Evolutionary conservation across 2,329 filamentous ascomycete species (phyloP), one percentile per base, ranked within the genome.

Genomic region (Ophiostoma quercus): DNA sequence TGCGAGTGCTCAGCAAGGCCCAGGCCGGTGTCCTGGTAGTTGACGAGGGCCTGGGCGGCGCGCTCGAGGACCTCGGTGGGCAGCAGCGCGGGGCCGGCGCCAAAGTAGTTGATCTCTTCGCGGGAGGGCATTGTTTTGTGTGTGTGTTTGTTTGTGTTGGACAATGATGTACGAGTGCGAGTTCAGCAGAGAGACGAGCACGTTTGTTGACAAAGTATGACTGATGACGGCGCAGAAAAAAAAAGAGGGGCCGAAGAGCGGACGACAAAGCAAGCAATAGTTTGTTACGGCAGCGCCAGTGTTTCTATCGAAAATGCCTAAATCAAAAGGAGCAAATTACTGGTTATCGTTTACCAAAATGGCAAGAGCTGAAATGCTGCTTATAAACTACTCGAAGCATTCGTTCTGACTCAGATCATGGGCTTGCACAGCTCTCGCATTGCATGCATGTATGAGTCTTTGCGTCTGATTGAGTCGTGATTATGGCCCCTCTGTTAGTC

Each of bases 1-100:
- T 98, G 94, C 11, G 91, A 94, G 78, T 96, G 92, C 80, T 98
- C 94, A 73, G 91, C 92, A 62, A 97, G 85, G 68, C 93, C 93
- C 69, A 97, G 84, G 71, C 94, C 94, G 54, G 88, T 92, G 78
- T 87, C 84, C 66, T 94, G 83, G 82, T 88, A 96, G 83, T 97
- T 91, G 73, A 96, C 80, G 4, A 98, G 88, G 1, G 91, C 91
- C 77, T 87, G 79, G 1, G 92, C 88, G 67, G 92, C 93, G 63
- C 83, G 84, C 79, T 95, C 88, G 67, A 97, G 86, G 29, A 97
- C 91, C 3, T 87, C 81, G 14, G 92, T 96, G 32, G 94, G 94
- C 22, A 98, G 85, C 41, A 88, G 83, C n/a, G 94, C 93, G 67
- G 94, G 94, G 73, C 94, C 94, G 68, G 94, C 94, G 72, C 94